Evolutionary conservation across 306 rosid genomes (phyloP), one percentile per base, ranked within the genome.

Genomic region (Lathyrus tuberosus): DNA sequence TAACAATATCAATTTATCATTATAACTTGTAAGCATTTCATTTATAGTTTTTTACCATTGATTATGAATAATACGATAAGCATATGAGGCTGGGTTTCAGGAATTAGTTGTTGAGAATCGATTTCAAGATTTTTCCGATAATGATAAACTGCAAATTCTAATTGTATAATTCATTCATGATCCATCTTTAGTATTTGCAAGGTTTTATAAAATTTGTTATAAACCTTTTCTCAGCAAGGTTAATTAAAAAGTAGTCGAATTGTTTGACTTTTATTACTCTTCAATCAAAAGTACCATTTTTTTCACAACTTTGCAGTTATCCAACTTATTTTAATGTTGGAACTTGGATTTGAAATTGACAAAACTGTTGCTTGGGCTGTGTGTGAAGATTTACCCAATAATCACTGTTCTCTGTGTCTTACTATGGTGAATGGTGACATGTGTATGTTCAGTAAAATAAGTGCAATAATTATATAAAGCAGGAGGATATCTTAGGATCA

Each of bases 221-320:
- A 42, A 56, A 65, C 65, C 48, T 68, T 75, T 76, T 67, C 75
- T 66, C 85, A 95, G 99, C 92, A 91, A 42, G 97, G 97, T 54
- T 42, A 62, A 37, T 54, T 60, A 60, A 37, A 56, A 63, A 26
- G 48, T 47, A 35, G 48, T 53, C 48, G 16, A 60, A 33, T 65
- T 44, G 52, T 59, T 49, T 75, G 28, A 40, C 60, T 69, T 8
- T 54, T 57, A 30, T 58, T 16, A n/a, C 59, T 40, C 60, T 63
- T 61, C 66, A 57, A 28, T 64, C 5, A 3, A 3, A 37, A 57
- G 22, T 52, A 43, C 31, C 17, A 13, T 15, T 62, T 44, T 18
- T 72, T 26, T 16, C 67, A 43, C 60, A 59, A 66, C 53, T 33
- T 8, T n/a, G 33, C 65, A 38, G 38, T 38, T 64, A 46, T 58